Evolutionary conservation across 345 rosid genomes (phyloP).

Genomic region (Sisymbrium altissimum): DNA sequence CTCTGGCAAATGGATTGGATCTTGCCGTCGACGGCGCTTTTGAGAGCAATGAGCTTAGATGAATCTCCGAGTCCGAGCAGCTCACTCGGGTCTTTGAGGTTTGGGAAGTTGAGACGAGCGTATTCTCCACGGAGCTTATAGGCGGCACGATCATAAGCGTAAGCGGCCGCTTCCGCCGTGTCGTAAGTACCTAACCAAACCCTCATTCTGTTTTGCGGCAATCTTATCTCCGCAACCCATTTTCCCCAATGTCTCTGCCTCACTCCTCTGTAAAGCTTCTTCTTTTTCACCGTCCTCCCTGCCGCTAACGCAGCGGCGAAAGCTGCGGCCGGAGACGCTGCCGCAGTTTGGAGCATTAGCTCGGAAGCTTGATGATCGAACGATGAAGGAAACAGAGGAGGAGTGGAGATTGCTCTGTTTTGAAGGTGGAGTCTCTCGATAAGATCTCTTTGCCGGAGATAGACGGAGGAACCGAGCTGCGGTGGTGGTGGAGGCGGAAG

Average conservation of each 20-base stretch:
- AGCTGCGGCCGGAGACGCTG: conserved; percentile 11
- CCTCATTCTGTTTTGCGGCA: conserved; percentile 93
- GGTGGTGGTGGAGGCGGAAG: conserved; percentile 40
- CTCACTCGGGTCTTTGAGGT: conserved; percentile 59
- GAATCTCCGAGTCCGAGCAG: conserved; percentile 61
- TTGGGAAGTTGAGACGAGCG: conserved; percentile 83
- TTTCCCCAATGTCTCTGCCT: conserved; percentile 99
- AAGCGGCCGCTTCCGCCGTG: conserved; percentile 89
- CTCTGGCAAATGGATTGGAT: conserved; percentile 86
- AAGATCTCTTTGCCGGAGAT: conserved; percentile 81
- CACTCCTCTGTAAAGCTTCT: conserved; percentile 94
- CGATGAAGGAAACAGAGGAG: conserved; percentile 34
- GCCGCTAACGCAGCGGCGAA: conserved; percentile 29
- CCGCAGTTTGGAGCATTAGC: neutral
- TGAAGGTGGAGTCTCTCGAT: conserved; percentile 57
- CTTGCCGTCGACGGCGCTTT: conserved; percentile 72
- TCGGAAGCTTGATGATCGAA: conserved; percentile 12
- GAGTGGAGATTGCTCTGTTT: conserved; percentile 35
- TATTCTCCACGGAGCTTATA: conserved; percentile 92
- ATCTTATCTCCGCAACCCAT: conserved; percentile 97
- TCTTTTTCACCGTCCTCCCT: conserved; percentile 36
- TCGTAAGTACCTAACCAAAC: conserved; percentile 97
- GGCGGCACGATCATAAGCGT: conserved; percentile 98
- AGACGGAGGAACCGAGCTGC: conserved; percentile 79
- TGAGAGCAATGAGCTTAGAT: conserved; percentile 55